Evolutionary conservation across 352 stramenopile species (phyloP).

Genomic region (Pythium aquatile): DNA sequence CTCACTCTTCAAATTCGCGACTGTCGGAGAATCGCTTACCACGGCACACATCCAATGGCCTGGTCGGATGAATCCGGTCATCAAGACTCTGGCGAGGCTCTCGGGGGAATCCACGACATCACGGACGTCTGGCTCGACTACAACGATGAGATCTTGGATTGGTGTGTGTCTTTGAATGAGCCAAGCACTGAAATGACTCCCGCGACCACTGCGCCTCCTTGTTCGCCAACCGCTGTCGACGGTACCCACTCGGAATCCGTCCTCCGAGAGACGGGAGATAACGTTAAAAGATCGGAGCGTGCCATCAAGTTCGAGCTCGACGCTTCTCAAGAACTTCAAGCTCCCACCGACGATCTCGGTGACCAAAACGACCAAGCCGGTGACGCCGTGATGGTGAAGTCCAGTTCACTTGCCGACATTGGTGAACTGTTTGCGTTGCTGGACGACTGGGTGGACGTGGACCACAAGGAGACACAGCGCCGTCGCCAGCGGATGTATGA

Average conservation of each 20-base stretch:
- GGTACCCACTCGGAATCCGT: not conserved
- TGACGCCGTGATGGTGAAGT: not conserved
- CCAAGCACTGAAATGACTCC: not conserved
- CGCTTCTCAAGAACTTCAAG: not conserved
- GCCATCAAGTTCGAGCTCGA: not conserved
- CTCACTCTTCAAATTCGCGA: not conserved
- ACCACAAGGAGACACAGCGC: not conserved
- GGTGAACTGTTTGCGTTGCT: not conserved
- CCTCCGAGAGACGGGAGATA: not conserved
- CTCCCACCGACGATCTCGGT: no score
- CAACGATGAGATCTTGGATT: not conserved
- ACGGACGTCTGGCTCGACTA: constrained; percentile 9
- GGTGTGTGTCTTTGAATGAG: constrained; percentile 7
- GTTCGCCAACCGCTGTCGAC: constrained; percentile 21
- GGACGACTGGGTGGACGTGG: not conserved
- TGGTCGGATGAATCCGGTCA: not conserved
- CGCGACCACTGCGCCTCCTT: not conserved
- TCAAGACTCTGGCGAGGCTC: not conserved
- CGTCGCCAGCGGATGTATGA: constrained; percentile 13
- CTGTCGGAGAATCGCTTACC: not conserved
- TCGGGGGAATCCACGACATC: not conserved
- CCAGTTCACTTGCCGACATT: not conserved
- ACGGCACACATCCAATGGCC: not conserved
- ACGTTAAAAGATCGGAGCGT: not conserved
- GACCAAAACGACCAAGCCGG: not conserved